phyloP scores from a whole-genome alignment of 1,139 yeast species.

The Geotrichum bryndzae region DNA sequence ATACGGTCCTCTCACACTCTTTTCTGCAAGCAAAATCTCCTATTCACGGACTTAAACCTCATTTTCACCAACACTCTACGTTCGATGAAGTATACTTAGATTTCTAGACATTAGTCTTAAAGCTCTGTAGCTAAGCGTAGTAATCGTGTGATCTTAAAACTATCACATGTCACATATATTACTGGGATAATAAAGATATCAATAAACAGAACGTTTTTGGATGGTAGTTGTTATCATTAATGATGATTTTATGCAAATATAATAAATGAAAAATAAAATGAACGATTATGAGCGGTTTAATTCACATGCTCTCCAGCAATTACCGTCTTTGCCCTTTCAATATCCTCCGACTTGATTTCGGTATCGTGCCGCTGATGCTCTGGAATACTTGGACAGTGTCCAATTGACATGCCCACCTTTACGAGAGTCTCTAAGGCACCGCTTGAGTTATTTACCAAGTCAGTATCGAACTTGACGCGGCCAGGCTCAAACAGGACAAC shows the following conservation, averaged over 20 bases:
- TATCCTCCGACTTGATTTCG: conserved; percentile 22
- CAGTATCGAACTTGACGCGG: conserved; percentile 59
- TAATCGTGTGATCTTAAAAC: too few relatives aligned
- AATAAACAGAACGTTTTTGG: neutral
- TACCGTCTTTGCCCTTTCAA: conserved; percentile 24
- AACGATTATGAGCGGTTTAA: neutral
- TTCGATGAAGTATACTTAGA: too few relatives aligned
- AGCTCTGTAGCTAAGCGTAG: too few relatives aligned
- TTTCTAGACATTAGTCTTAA: too few relatives aligned
- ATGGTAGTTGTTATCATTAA: neutral
- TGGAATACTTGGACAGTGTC: conserved; percentile 45
- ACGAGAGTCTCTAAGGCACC: conserved; percentile 75
- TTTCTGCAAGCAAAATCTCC: too few relatives aligned
- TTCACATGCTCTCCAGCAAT: conserved; percentile 22
- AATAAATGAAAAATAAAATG: neutral
- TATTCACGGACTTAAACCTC: too few relatives aligned
- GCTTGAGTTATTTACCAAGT: conserved; percentile 60
- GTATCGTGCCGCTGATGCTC: conserved; percentile 22
- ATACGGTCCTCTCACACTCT: too few relatives aligned
- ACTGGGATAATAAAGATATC: neutral
- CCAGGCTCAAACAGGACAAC: conserved; percentile 50
- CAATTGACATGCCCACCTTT: conserved; percentile 86
- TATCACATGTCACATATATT: neutral
- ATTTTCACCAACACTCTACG: too few relatives aligned
- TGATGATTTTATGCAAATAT: neutral